These are phyloP conservation scores for Saturnispora kantuleensis DNA, from an alignment of 805 yeast species.

Conservation along the genomic window DNA sequence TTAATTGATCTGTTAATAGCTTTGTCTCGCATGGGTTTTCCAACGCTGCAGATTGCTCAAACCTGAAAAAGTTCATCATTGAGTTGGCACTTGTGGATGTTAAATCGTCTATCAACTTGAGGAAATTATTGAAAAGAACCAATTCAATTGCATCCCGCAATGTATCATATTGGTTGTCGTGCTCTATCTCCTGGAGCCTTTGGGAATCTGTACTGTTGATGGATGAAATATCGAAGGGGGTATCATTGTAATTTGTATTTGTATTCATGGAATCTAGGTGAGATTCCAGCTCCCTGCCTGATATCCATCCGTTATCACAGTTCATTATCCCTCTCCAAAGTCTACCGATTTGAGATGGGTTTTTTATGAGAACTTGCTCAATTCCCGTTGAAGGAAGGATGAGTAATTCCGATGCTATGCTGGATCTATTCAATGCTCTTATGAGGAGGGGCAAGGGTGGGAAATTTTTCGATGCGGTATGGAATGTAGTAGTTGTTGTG, in stretches of 20 bases:
- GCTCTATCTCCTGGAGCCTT: constrained; percentile 12
- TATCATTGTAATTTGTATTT: constrained; percentile 13
- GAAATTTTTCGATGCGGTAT: constrained; percentile 5
- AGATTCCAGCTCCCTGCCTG: constrained; percentile 6
- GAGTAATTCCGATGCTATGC: constrained; percentile 23
- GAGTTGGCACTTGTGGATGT: constrained; percentile 75
- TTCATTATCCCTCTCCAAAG: constrained; percentile 28
- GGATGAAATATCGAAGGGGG: constrained; percentile 21
- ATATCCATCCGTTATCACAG: constrained; percentile 16
- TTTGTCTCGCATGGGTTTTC: constrained; percentile 7
- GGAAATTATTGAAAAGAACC: constrained; percentile 36
- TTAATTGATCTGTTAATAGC: constrained; percentile 60
- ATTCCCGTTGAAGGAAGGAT: constrained; percentile 18
- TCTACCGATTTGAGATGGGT: constrained; percentile 16
- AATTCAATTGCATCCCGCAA: constrained; percentile 23
- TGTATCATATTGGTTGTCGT: constrained; percentile 17
- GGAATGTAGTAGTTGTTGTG: neutral
- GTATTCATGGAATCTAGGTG: constrained; percentile 8
- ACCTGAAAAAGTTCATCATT: constrained; percentile 58
- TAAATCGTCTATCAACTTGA: constrained; percentile 78
- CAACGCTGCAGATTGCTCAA: constrained; percentile 19
- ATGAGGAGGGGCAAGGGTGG: constrained; percentile 9
- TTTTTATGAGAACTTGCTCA: constrained; percentile 18
- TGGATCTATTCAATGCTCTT: constrained; percentile 19
- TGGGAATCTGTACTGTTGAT: constrained; percentile 12